Conservation (phyloP, 805 yeast genomes). For the Ogataea ramenticola region DNA sequence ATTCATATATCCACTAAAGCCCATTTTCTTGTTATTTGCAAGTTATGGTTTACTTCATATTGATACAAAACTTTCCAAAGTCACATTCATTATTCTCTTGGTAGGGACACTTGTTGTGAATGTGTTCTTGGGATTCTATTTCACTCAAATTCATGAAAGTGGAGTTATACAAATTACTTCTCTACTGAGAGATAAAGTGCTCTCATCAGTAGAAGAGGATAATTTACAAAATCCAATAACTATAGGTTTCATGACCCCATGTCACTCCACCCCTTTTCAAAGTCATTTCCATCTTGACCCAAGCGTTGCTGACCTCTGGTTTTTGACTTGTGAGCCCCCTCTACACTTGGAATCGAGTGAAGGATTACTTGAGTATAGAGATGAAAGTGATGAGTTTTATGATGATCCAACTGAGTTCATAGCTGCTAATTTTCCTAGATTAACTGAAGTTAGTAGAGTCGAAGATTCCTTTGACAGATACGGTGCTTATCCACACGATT, state of each 20-base stretch:
- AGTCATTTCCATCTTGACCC: constrained; percentile 61
- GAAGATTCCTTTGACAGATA: constrained; percentile 1
- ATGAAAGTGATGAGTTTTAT: constrained; percentile 83
- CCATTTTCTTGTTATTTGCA: constrained; percentile 51
- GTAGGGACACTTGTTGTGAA: constrained; percentile 8
- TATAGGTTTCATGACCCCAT: constrained; percentile 85
- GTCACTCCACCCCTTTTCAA: constrained; percentile 97
- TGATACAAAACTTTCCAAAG: constrained; percentile 1
- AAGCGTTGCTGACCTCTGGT: constrained; percentile 50
- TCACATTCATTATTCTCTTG: constrained; percentile 4
- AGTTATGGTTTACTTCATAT: constrained; percentile 30
- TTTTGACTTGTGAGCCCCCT: constrained; percentile 91
- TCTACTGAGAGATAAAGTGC: constrained; percentile 32
- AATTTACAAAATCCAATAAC: constrained; percentile 32
- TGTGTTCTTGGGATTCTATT: constrained; percentile 16
- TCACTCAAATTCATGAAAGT: constrained; percentile 70
- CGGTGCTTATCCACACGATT: constrained; percentile 30
- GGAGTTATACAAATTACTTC: constrained; percentile 73
- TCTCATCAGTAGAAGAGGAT: neutral
- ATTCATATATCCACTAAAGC: constrained; percentile 80
- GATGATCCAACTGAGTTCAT: constrained; percentile 56
- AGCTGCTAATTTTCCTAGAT: constrained; percentile 40
- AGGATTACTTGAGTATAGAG: constrained; percentile 49
- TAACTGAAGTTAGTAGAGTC: constrained; percentile 3
- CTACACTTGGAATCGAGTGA: constrained; percentile 27